phyloP scores from a whole-genome alignment of 352 stramenopile species.

The Phytophthora foliorum region DNA sequence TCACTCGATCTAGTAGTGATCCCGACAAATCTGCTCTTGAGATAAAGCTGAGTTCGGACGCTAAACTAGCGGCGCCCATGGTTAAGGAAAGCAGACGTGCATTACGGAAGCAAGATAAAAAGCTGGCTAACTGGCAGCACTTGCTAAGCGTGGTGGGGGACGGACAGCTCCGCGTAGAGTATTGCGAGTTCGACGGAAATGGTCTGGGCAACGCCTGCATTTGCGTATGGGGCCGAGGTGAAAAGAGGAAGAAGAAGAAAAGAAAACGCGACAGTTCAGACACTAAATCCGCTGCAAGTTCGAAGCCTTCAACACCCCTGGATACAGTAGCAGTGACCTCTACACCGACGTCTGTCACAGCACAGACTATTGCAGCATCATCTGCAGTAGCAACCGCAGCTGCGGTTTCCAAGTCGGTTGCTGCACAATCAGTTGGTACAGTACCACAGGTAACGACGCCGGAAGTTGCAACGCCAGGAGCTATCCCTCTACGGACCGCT shows the following conservation, averaged over 20 bases:
- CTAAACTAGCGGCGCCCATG: slow-evolving; percentile 1
- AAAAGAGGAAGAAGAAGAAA: slow-evolving; percentile 37
- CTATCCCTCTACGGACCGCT: neutral
- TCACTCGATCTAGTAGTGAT: slow-evolving; percentile 50
- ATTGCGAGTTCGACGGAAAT: slow-evolving; percentile 79
- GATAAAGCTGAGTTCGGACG: slow-evolving; percentile 28
- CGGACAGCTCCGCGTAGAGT: slow-evolving; percentile 60
- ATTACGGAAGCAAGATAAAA: slow-evolving; percentile 23
- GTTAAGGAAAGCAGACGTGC: slow-evolving; percentile 31
- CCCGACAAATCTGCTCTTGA: slow-evolving; percentile 19
- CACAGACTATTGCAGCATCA: neutral
- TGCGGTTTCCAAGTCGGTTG: neutral
- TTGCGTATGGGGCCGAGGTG: slow-evolving; percentile 56
- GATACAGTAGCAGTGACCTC: slow-evolving; percentile 9
- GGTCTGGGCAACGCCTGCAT: slow-evolving; percentile 72
- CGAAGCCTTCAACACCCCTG: slow-evolving; percentile 5
- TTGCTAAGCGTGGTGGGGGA: slow-evolving; percentile 57
- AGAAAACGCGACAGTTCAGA: slow-evolving; percentile 10
- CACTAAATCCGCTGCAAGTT: neutral
- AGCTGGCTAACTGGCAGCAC: slow-evolving; percentile 66
- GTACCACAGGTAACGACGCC: neutral
- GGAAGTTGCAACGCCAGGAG: neutral
- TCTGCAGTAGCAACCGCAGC: neutral
- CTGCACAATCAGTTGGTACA: neutral
- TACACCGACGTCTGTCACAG: slow-evolving; percentile 7